Evolutionary conservation across 257 asterid genomes (phyloP).

Genomic region (Primulina tabacum): DNA sequence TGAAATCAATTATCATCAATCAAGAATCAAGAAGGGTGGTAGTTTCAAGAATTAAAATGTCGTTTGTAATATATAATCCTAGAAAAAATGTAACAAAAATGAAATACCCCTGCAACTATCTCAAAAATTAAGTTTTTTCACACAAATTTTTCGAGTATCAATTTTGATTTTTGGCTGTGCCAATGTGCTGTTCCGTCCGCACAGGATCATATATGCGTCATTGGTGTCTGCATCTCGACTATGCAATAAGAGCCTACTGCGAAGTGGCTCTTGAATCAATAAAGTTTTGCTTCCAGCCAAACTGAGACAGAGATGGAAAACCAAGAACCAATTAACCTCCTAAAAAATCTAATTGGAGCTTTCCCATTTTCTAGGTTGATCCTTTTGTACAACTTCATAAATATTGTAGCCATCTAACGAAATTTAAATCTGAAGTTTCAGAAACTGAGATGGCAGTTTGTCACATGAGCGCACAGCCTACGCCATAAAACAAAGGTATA

Average conservation of each 20-base stretch:
- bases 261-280: not conserved
- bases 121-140: not conserved
- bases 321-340: not conserved
- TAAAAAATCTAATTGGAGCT: not conserved
- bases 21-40: not conserved
- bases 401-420: not conserved
- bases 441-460: not conserved
- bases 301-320: no score
- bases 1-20: conserved; percentile 4
- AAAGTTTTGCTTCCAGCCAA: not conserved
- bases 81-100: conserved; percentile 18
- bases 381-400: not conserved
- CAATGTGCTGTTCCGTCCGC: not conserved
- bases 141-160: not conserved
- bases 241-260: not conserved
- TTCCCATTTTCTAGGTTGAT: not conserved
- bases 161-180: not conserved
- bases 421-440: not conserved
- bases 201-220: not conserved
- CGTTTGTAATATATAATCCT: not conserved
- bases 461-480: not conserved
- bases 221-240: not conserved
- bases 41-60: not conserved
- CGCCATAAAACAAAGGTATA: not conserved
- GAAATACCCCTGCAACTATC: conserved; percentile 6